Evolutionary conservation across 148 eudicot genomes (phyloP), one percentile per base, ranked within the genome.

Genomic region (Linanthus parryae): DNA sequence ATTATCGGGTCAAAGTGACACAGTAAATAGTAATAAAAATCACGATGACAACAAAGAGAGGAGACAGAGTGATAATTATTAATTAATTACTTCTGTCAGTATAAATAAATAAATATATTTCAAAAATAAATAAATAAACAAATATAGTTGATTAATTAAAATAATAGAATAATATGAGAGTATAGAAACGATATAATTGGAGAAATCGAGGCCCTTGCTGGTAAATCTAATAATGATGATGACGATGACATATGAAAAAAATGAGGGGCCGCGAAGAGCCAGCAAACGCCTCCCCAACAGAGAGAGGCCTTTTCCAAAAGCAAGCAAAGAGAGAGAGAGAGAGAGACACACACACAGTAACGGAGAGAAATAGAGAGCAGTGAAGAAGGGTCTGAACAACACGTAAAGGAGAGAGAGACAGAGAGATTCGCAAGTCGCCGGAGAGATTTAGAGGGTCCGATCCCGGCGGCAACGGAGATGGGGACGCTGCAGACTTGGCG

Each of bases 401-500:
- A 57, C 24, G 50, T 19, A 21, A 18, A 43, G 18, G 35, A 22
- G 46, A 48, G 59, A 49, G 38, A 45, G 38, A 44, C 11, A 31
- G 35, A 31, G 35, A 31, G 11, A 31, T 31, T 31, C 5, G 35
- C 2, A 26, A 11, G 7, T 15, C 5, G 26, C 4, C 21, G 6
- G 34, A 19, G 52, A 42, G 52, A 24, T 33, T 22, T 33, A 45
- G 9, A 20, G 21, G 3, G 44, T 44, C 63, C 72, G 79, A 81
- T 69, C 66, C 54, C 69, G 33, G 24, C 61, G 77, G 52, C 42
- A 6, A 9, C 49, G 59, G 55, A 58, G 10, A 90, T 92, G 99
- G 94, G 83, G 8, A 92, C 83, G n/a, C 56, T 82, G 24, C 85
- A 79, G 35, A 69, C 85, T 9, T 88, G 87, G 85, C 62, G 99